Evolutionary conservation across 1,284 basidiomycete species (phyloP), one percentile per base, ranked within the genome.

Genomic region (Tranzscheliella williamsii): DNA sequence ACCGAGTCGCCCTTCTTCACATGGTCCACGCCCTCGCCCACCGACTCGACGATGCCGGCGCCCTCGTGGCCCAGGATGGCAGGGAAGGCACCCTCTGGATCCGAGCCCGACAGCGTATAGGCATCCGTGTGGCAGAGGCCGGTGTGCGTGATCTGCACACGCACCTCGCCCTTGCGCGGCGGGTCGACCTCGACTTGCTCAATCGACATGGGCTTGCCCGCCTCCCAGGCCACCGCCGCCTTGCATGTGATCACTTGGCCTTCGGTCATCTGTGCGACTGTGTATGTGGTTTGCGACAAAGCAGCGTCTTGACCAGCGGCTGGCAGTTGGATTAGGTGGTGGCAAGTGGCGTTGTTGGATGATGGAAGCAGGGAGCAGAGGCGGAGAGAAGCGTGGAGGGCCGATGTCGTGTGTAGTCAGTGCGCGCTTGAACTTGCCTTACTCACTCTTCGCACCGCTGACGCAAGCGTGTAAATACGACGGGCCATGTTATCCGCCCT

Each of bases 51-150:
- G 27, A 80, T 58, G 16, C 80, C 80, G 24, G 79, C 79, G 32
- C 79, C 80, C 58, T 81, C 80, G 69, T 80, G 80, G 3, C 80
- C 80, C 53, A 96, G 85, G 72, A 98, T 91, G 63, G 90, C 87
- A 34, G 95, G 94, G 84, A 97, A 98, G 31, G 87, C 81, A 51
- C 95, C 95, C 85, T 98, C 94, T 30, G 93, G 87, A 79, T 98
- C 94, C 79, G 89, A 88, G 56, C 95, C 94, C 73, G 91, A 94
- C 76, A 94, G 87, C 49, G 92, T 94, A 82, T 94, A 96, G 78
- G 91, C 90, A 76, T 96, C 93, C 8, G 95, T 98, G 81, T 98
- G 94, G 81, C 95, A 98, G 78, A 98, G 88, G 70, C 93, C 91
- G 84, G 89, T 91, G 81, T 91, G 85, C 42, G 94, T 83, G 72